Percentiles rank a stretch among this genome's conserved stretches.
Evolutionary conservation across 192 early-diverging fungal genomes (phyloP).

Genomic region (Podila horticola): DNA sequence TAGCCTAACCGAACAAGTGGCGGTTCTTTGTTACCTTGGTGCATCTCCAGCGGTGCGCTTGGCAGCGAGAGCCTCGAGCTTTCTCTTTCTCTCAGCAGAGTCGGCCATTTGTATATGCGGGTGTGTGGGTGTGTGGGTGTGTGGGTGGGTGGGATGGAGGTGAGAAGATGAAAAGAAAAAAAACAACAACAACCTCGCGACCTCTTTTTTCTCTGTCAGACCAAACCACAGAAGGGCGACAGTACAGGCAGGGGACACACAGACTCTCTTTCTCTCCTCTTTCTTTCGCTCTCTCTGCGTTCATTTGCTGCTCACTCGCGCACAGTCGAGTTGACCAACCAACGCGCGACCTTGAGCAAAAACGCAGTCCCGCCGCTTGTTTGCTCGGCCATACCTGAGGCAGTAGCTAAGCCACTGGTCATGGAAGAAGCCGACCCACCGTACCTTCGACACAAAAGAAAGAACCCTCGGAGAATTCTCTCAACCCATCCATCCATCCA

Average conservation of each 20-base stretch:
- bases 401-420: too few relatives aligned
- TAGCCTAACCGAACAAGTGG: not conserved
- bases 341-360: too few relatives aligned
- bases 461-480: too few relatives aligned
- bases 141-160: not conserved
- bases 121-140: not conserved
- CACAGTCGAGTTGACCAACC: too few relatives aligned
- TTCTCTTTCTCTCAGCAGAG: constrained; percentile 36
- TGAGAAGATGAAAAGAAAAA: not conserved
- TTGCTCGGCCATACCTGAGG: too few relatives aligned
- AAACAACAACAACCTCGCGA: not conserved
- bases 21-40: constrained; percentile 11
- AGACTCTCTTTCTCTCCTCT: not conserved
- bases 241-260: not conserved
- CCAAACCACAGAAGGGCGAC: not conserved
- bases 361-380: too few relatives aligned
- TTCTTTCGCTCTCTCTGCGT: too few relatives aligned
- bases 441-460: too few relatives aligned
- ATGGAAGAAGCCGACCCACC: too few relatives aligned
- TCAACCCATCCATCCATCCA: not conserved
- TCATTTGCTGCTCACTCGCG: too few relatives aligned
- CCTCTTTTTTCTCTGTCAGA: not conserved
- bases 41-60: constrained; percentile 17
- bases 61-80: constrained; percentile 39
- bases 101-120: constrained; percentile 22